Evolutionary conservation across 2,329 filamentous ascomycete species (phyloP).

Genomic region (Sporothrix mexicana): DNA sequence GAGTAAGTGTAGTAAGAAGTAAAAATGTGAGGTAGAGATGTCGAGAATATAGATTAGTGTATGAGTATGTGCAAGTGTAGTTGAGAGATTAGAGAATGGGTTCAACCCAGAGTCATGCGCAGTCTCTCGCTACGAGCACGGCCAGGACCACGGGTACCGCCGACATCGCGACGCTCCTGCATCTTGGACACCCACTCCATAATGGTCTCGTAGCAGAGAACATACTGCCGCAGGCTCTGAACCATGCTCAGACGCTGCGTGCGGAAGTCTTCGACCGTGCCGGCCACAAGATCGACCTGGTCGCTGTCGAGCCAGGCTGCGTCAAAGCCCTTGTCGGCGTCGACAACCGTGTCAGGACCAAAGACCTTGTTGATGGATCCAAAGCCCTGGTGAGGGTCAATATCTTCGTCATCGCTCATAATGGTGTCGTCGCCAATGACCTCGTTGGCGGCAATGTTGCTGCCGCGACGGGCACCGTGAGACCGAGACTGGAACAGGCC

Average conservation of each 20-base stretch:
- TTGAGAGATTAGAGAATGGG: too few species aligned
- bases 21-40: not conserved
- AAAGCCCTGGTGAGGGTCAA: not conserved
- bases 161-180: conserved; percentile 46
- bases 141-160: conserved; percentile 12
- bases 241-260: conserved; percentile 94
- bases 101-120: conserved; percentile 28
- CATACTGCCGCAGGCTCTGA: conserved; percentile 89
- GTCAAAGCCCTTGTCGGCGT: conserved; percentile 45
- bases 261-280: conserved; percentile 89
- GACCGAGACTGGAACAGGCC: not conserved
- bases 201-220: conserved; percentile 94
- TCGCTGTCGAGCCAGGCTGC: conserved; percentile 72
- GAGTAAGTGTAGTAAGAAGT: not conserved
- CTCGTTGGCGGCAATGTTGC: conserved; percentile 8
- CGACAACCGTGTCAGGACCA: too few species aligned
- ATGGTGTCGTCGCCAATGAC: conserved; percentile 22
- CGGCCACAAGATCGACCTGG: conserved; percentile 77
- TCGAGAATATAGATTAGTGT: not conserved
- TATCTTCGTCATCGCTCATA: conserved; percentile 30
- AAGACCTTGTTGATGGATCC: too few species aligned
- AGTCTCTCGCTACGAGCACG: conserved; percentile 37
- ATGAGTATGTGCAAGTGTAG: not conserved
- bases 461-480: not conserved
- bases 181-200: conserved; percentile 77